A percentile compares a stretch with the other conserved stretches of the same genome.
Conservation (phyloP, 1,284 basidiomycete genomes). For the Rhodotorula sp. region DNA sequence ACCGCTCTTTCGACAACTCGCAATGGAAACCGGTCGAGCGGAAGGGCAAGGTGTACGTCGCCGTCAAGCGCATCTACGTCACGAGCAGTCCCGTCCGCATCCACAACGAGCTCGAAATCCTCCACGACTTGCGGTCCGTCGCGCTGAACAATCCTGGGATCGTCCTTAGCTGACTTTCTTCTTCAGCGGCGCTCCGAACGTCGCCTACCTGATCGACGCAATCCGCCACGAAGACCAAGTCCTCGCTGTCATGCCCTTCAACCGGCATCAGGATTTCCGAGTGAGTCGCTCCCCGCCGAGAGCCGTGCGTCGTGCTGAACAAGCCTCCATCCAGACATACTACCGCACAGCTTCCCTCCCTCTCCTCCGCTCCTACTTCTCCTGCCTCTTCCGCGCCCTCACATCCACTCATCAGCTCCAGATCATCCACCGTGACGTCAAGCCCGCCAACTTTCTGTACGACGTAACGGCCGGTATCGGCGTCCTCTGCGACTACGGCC, state of each 20-base stretch:
- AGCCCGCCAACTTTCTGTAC: constrained; percentile 97
- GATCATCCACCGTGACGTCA: constrained; percentile 96
- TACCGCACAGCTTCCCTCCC: constrained; percentile 61
- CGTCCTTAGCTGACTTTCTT: not conserved
- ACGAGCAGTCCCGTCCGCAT: constrained; percentile 91
- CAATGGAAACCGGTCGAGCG: constrained; percentile 57
- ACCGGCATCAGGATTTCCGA: constrained; percentile 87
- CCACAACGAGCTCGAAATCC: constrained; percentile 89
- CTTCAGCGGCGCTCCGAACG: constrained; percentile 69
- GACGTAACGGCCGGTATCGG: constrained; percentile 80
- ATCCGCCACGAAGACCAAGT: constrained; percentile 91
- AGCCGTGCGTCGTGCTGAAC: too few relatives aligned
- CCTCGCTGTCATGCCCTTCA: constrained; percentile 91
- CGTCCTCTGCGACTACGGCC: constrained; percentile 90
- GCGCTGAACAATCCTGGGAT: not conserved
- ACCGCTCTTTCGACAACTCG: constrained; percentile 74
- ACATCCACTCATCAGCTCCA: constrained; percentile 82
- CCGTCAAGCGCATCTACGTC: constrained; percentile 95
- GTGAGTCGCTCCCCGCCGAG: constrained; percentile 54
- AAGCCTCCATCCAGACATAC: constrained; percentile 59
- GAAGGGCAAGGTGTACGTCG: constrained; percentile 64
- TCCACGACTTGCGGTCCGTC: constrained; percentile 63
- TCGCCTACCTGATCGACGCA: constrained; percentile 89
- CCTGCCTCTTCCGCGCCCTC: constrained; percentile 84
- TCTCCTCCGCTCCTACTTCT: constrained; percentile 82